phyloP scores from a whole-genome alignment of 768 basidiomycete genomes.

The Ramaria rubella region DNA sequence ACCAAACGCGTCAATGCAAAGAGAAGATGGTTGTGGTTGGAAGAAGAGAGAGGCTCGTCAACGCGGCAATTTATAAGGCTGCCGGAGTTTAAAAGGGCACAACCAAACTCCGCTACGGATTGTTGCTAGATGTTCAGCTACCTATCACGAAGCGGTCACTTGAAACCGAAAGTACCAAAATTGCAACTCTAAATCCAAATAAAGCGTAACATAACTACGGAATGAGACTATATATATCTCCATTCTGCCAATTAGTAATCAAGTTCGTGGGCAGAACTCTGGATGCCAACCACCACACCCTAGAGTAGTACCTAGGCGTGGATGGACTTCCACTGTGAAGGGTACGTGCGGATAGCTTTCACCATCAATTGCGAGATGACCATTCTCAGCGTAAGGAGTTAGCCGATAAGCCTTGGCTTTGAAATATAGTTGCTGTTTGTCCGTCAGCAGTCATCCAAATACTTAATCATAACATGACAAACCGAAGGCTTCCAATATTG shows the following conservation, averaged over 20 bases:
- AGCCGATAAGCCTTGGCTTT: conserved; percentile 72
- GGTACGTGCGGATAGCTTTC: conserved; percentile 69
- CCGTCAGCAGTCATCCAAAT: conserved; percentile 10
- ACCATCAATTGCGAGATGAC: conserved; percentile 67
- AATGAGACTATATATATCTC: background rate
- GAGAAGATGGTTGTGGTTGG: conserved; percentile 3
- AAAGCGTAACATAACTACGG: background rate
- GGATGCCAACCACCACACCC: conserved; percentile 11
- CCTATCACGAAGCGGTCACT: background rate
- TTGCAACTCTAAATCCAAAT: too few relatives aligned
- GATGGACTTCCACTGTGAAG: conserved; percentile 72
- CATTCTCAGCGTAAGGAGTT: conserved; percentile 48
- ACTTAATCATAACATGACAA: conserved; percentile 16
- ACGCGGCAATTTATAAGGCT: background rate
- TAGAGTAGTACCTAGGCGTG: conserved; percentile 38
- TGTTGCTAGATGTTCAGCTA: background rate
- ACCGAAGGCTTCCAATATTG: conserved; percentile 59
- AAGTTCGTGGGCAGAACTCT: background rate
- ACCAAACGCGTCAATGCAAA: background rate
- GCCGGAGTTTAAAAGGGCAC: conserved; percentile 3
- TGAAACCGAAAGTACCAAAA: too few relatives aligned
- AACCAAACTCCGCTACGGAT: background rate
- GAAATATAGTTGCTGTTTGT: conserved; percentile 55
- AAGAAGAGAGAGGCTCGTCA: background rate
- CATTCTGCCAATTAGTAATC: background rate